Percentiles rank a stretch among this genome's conserved stretches.
Conservation (phyloP, 495 filamentous ascomycete genomes). For the Monascus purpureus region DNA sequence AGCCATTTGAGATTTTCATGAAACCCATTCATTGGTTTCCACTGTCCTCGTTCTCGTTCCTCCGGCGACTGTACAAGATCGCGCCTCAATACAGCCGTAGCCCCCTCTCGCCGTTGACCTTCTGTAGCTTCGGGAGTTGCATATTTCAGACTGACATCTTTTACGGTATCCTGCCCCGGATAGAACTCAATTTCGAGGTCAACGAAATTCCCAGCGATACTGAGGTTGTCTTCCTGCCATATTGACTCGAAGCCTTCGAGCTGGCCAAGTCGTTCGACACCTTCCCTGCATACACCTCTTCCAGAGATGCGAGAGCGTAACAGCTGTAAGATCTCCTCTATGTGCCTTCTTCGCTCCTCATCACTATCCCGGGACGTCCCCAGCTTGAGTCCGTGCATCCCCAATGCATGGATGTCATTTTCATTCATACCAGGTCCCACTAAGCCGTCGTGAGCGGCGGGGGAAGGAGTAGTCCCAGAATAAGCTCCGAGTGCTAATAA, state of each 20-base stretch:
- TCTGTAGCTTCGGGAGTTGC: conserved; percentile 29
- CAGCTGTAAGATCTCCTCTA: conserved; percentile 29
- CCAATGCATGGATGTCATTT: conserved; percentile 29
- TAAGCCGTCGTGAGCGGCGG: conserved; percentile 26
- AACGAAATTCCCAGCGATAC: conserved; percentile 53
- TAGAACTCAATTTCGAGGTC: conserved; percentile 39
- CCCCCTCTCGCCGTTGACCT: conserved; percentile 27
- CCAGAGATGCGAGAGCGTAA: conserved; percentile 30
- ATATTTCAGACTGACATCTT: conserved; percentile 31
- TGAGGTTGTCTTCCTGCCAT: conserved; percentile 54
- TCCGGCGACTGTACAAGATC: conserved; percentile 30
- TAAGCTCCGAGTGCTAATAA: conserved; percentile 29
- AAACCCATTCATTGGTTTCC: conserved; percentile 55
- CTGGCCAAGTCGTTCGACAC: conserved; percentile 61
- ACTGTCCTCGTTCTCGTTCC: conserved; percentile 24
- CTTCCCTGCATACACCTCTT: conserved; percentile 59
- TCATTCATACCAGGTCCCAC: conserved; percentile 29
- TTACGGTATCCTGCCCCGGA: conserved; percentile 28
- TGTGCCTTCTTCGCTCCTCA: conserved; percentile 39
- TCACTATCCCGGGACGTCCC: conserved; percentile 32
- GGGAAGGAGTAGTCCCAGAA: conserved; percentile 29
- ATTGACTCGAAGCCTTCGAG: conserved; percentile 61
- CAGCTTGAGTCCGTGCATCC: conserved; percentile 28
- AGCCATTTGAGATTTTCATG: conserved; percentile 69
- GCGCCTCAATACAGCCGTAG: conserved; percentile 36